Evolutionary conservation across 108 stramenopile genomes (phyloP), one percentile per base, ranked within the genome.

Genomic region (Skeletonema tropicum): DNA sequence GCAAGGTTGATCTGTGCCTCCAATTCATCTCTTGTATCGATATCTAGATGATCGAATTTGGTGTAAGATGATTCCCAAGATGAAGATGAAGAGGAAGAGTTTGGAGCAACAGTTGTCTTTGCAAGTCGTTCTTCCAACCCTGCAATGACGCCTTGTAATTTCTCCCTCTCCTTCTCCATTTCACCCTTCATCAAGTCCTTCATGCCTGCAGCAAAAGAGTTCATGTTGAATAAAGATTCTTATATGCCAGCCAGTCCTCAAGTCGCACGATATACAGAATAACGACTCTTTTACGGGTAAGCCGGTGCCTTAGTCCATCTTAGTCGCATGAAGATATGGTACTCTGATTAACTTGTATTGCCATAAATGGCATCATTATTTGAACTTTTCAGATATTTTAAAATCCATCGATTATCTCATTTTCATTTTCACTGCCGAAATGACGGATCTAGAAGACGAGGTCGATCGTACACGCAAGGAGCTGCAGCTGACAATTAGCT

Each of bases 11-110:
- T 41, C 12, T 74, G 57, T 35, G 21, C 17, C 26, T 52, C 17
- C 17, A 75, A 29, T 35, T 75, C 74, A 1, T 75, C 74, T n/a
- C 42, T 67, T 57, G 41, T 15, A 3, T 45, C 42, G 14, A 45
- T 0, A 45, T n/a, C 15, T 0, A 45, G 42, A 45, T 3, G 3
- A 2, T 45, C 42, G 5, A 45, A 45, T 45, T 75, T 32, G 23
- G 30, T 21, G 49, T 65, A 74, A 3, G 33, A 3, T 29, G 25
- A 35, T 6, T 74, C 64, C 73, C 73, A 73, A 33, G 31, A 26
- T 4, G 15, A 19, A 17, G 55, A 62, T 15, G 60, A 71, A 17
- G 60, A 62, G 7, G 60, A 71, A 32, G 48, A 36, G 10, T 38
- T 15, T 25, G 17, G 11, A 29, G 41, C 17, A 14, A 3, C 38